Conservation (phyloP, 2,329 filamentous ascomycete genomes). For the Apiospora marii region DNA sequence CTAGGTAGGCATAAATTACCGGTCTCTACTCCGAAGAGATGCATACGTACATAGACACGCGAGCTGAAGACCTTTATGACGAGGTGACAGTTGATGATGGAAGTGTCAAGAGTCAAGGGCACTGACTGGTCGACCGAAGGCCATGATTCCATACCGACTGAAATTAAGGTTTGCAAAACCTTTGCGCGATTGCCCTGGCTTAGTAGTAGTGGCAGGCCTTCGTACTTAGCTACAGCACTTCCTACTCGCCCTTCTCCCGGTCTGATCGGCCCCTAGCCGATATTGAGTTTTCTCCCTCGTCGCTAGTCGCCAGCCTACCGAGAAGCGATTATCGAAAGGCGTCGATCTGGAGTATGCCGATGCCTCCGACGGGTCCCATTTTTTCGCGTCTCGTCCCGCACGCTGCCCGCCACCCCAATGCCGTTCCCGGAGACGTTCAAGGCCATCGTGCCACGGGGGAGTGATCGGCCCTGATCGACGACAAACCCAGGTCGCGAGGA, state of each 20-base stretch:
- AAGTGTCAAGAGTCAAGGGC: not conserved
- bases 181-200: constrained; percentile 3
- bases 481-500: not conserved
- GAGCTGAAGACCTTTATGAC: constrained; percentile 10
- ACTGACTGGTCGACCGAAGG: not conserved
- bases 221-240: not conserved
- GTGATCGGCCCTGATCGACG: constrained; percentile 7
- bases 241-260: not conserved
- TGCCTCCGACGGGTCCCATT: constrained; percentile 3
- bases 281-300: not conserved
- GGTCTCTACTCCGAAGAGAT: not conserved
- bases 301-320: constrained; percentile 9
- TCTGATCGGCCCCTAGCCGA: not conserved
- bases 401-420: not conserved
- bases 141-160: not conserved
- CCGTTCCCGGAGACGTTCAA: constrained; percentile 14
- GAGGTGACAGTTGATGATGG: not conserved
- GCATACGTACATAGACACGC: not conserved
- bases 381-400: constrained; percentile 21
- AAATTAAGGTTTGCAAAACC: not conserved
- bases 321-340: not conserved
- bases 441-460: not conserved
- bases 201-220: not conserved
- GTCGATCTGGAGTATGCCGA: constrained; percentile 11
- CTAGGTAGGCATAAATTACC: not conserved